A percentile compares a stretch with the other conserved stretches of the same genome.
These are phyloP conservation scores for Xerocomus cyaneibrunnescens DNA, from an alignment of 1,284 basidiomycete genomes.

Conservation along the genomic window DNA sequence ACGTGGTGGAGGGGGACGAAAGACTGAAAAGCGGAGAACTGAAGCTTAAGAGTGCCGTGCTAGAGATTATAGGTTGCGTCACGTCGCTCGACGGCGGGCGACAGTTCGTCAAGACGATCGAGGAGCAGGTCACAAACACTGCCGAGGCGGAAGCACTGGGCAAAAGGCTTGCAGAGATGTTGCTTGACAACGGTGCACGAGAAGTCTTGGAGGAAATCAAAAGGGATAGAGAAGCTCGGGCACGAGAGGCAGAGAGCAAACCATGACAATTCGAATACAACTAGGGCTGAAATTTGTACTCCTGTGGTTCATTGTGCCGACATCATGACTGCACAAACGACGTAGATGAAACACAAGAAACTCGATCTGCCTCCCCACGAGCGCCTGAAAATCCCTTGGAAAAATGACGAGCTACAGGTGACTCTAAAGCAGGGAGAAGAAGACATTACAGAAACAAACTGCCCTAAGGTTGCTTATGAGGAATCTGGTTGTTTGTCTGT, in stretches of 20 bases:
- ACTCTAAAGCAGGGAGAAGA: conserved; percentile 38
- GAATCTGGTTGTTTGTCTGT: conserved; percentile 24
- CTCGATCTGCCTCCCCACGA: conserved; percentile 49
- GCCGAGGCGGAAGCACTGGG: conserved; percentile 74
- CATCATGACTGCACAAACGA: conserved; percentile 35
- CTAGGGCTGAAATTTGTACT: conserved; percentile 16
- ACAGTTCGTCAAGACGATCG: conserved; percentile 70
- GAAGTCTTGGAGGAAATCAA: conserved; percentile 81
- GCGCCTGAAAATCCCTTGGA: conserved; percentile 44
- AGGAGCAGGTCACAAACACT: conserved; percentile 49
- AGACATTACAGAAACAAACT: conserved; percentile 23
- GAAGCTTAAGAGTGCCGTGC: conserved; percentile 33
- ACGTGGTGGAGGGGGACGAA: conserved; percentile 23
- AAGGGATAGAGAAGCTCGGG: conserved; percentile 57
- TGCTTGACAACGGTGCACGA: conserved; percentile 71
- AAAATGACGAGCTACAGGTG: conserved; percentile 40
- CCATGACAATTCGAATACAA: conserved; percentile 16
- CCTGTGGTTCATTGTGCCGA: conserved; percentile 37
- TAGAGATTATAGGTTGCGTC: conserved; percentile 75
- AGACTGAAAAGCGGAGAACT: conserved; percentile 31
- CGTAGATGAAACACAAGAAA: conserved; percentile 33
- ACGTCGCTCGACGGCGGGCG: conserved; percentile 71
- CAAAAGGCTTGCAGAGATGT: conserved; percentile 55
- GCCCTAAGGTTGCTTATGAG: conserved; percentile 13
- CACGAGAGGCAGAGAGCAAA: conserved; percentile 41